Percentiles rank a stretch among this genome's conserved stretches.
phyloP scores from a whole-genome alignment of 2,329 filamentous ascomycete species.

The Cladophialophora bantiana region DNA sequence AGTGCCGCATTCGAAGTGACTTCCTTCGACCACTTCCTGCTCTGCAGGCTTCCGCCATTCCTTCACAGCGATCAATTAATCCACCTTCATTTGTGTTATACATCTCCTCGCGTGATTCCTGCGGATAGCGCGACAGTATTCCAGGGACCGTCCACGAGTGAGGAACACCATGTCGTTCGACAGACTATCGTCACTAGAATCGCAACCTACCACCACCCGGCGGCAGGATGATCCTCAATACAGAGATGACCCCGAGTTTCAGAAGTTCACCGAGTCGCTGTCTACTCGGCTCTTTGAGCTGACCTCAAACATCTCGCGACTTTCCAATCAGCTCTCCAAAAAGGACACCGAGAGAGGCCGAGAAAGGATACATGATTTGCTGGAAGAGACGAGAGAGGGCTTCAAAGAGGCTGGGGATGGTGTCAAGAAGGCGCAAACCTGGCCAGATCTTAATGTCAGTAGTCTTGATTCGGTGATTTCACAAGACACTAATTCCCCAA shows the following conservation, averaged over 20 bases:
- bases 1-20: slow-evolving; percentile 13
- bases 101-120: neutral
- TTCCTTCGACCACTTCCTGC: neutral
- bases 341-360: slow-evolving; percentile 89
- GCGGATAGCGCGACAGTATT: neutral
- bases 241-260: slow-evolving; percentile 91
- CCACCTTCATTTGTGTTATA: neutral
- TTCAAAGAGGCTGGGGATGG: slow-evolving; percentile 95
- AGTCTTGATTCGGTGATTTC: neutral
- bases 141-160: neutral
- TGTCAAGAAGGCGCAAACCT: slow-evolving; percentile 88
- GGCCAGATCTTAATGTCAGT: slow-evolving; percentile 80
- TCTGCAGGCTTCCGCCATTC: slow-evolving; percentile 27
- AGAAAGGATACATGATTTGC: slow-evolving; percentile 84
- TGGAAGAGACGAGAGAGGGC: slow-evolving; percentile 83
- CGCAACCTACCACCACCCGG: slow-evolving; percentile 73
- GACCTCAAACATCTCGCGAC: slow-evolving; percentile 83
- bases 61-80: neutral
- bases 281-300: slow-evolving; percentile 89
- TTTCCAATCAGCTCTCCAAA: slow-evolving; percentile 84
- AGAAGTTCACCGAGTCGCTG: slow-evolving; percentile 78
- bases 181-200: slow-evolving; percentile 82
- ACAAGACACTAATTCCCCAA: slow-evolving; percentile 18
- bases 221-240: slow-evolving; percentile 76
- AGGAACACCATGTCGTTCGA: slow-evolving; percentile 80